These are phyloP conservation scores for Xylaria hypoxylon DNA, from an alignment of 2,329 filamentous ascomycete species.

Conservation along the genomic window DNA sequence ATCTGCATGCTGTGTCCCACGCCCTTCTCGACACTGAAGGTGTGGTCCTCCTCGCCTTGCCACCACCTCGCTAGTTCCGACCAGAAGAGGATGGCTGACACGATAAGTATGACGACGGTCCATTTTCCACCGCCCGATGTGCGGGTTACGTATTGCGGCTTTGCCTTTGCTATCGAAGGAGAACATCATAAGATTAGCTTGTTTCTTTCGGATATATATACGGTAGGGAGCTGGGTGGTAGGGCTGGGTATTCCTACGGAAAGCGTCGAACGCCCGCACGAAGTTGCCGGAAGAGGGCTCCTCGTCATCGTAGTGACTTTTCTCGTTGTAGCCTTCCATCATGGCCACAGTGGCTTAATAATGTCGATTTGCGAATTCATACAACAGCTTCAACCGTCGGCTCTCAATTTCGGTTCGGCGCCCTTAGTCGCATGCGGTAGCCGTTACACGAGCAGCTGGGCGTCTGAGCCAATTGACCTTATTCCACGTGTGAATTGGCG, in stretches of 20 bases:
- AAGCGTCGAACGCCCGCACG: conserved; percentile 94
- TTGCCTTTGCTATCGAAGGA: conserved; percentile 81
- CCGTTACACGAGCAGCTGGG: conserved; percentile 8
- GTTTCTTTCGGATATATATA: conserved; percentile 24
- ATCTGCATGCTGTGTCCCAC: conserved; percentile 89
- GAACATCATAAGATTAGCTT: conserved; percentile 28
- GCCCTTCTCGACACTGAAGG: conserved; percentile 93
- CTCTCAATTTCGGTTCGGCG: conserved; percentile 22
- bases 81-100: conserved; percentile 80
- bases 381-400: conserved; percentile 1
- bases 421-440: conserved; percentile 20
- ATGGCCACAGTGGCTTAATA: conserved; percentile 32
- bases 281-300: conserved; percentile 75
- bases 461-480: conserved; percentile 5
- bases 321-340: conserved; percentile 84
- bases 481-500: not conserved
- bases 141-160: conserved; percentile 88
- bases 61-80: conserved; percentile 87
- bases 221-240: not conserved
- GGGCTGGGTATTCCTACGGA: conserved; percentile 72
- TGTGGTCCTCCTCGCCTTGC: conserved; percentile 84
- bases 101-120: conserved; percentile 83
- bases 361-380: conserved; percentile 4
- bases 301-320: conserved; percentile 77
- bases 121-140: conserved; percentile 92